These are phyloP conservation scores for Calonectria pteridis DNA, from an alignment of 2,329 filamentous ascomycete genomes.

Conservation along the genomic window DNA sequence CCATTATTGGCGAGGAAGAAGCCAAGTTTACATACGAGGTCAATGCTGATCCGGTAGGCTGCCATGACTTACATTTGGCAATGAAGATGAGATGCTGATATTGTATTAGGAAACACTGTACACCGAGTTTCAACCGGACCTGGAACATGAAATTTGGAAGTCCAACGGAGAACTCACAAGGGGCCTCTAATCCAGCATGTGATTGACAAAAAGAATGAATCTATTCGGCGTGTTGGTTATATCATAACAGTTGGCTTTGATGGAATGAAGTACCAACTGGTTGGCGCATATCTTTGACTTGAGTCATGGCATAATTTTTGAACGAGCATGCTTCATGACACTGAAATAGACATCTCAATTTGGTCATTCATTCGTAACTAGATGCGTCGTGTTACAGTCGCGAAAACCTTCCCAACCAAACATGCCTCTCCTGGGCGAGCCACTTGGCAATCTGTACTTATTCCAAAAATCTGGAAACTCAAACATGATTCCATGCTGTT, in stretches of 20 bases:
- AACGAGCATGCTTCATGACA: too few relatives aligned
- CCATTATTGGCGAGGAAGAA: constrained; percentile 52
- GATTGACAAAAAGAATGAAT: neutral
- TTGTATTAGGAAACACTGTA: constrained; percentile 46
- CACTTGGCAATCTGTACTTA: too few relatives aligned
- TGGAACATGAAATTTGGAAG: constrained; percentile 50
- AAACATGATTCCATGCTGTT: too few relatives aligned
- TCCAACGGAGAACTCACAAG: constrained; percentile 42
- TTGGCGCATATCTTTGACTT: too few relatives aligned
- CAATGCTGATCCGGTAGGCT: constrained; percentile 46
- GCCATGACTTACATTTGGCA: rapidly evolving
- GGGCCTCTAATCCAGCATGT: constrained; percentile 16
- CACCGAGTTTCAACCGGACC: constrained; percentile 51
- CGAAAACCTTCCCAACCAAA: too few relatives aligned
- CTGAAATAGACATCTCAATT: too few relatives aligned
- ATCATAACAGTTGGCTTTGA: too few relatives aligned
- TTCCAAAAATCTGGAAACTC: too few relatives aligned
- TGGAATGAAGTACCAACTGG: neutral
- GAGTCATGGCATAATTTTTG: too few relatives aligned
- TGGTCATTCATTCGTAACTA: too few relatives aligned
- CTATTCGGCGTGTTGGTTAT: neutral
- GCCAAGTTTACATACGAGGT: constrained; percentile 54
- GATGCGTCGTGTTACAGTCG: too few relatives aligned
- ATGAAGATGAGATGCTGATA: neutral
- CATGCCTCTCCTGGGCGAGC: too few relatives aligned